A percentile compares a stretch with the other conserved stretches of the same genome.
These are phyloP conservation scores for Mortierella hygrophila DNA, from an alignment of 192 early-diverging fungal species.

Conservation along the genomic window DNA sequence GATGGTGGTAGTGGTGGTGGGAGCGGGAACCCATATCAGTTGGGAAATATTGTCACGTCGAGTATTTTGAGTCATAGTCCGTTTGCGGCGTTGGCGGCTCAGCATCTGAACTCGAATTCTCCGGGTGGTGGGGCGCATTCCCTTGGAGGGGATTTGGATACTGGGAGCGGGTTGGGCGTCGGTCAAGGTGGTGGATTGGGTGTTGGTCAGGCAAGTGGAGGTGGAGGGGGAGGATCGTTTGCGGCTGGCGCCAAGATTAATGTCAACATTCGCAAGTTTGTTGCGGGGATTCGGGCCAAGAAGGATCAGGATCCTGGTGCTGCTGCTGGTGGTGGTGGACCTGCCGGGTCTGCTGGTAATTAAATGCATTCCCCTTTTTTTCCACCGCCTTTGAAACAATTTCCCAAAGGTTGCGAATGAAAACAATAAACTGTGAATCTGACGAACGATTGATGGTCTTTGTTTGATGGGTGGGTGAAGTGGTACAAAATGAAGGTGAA, in stretches of 20 bases:
- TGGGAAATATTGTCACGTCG: conserved; percentile 50
- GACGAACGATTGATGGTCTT: too few relatives aligned
- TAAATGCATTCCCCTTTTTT: neutral
- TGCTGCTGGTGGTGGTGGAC: neutral
- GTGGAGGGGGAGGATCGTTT: conserved; percentile 23
- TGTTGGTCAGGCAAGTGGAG: conserved; percentile 14
- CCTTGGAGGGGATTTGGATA: conserved; percentile 24
- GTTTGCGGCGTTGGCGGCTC: conserved; percentile 42
- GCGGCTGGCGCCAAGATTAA: conserved; percentile 42
- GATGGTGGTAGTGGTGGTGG: conserved; percentile 4
- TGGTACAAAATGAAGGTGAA: too few relatives aligned
- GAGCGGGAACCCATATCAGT: conserved; percentile 29
- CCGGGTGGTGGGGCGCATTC: neutral
- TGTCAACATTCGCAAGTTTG: conserved; percentile 58
- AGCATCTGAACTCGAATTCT: conserved; percentile 28
- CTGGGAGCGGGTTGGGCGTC: neutral
- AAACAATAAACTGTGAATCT: too few relatives aligned
- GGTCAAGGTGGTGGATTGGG: conserved; percentile 16
- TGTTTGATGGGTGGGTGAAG: too few relatives aligned
- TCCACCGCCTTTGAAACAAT: too few relatives aligned
- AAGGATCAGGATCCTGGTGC: conserved; percentile 26
- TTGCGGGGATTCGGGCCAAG: conserved; percentile 51
- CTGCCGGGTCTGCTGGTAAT: conserved; percentile 1
- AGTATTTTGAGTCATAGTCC: conserved; percentile 52
- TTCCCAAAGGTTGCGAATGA: too few relatives aligned